phyloP scores from a whole-genome alignment of 164 flowering plant genomes.

The Dillenia turbinata region DNA sequence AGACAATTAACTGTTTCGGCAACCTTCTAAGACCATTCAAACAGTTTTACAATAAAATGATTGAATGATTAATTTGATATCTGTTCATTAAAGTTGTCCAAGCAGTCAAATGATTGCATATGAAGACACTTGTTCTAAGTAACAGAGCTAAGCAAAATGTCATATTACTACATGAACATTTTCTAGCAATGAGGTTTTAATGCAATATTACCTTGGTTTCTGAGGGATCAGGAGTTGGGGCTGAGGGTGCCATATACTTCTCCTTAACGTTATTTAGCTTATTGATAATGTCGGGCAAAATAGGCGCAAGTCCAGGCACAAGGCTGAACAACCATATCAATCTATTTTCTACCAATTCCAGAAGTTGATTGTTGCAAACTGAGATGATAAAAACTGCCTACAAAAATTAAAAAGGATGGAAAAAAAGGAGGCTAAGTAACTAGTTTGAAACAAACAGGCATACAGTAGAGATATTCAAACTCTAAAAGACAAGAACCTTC shows the following conservation, averaged over 20 bases:
- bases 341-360: slow-evolving; percentile 67
- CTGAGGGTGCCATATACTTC: slow-evolving; percentile 42
- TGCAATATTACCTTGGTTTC: slow-evolving; percentile 35
- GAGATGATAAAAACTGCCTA: slow-evolving; percentile 73
- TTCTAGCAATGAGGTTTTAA: too few relatives aligned
- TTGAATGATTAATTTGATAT: too few relatives aligned
- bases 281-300: slow-evolving; percentile 40
- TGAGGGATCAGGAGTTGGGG: slow-evolving; percentile 34
- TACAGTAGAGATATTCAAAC: too few relatives aligned
- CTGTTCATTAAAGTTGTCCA: too few relatives aligned
- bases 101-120: too few relatives aligned
- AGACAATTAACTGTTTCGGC: too few relatives aligned
- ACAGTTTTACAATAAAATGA: too few relatives aligned
- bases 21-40: too few relatives aligned
- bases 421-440: background rate
- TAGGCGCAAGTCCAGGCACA: slow-evolving; percentile 53
- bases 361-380: slow-evolving; percentile 83
- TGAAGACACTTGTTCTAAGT: too few relatives aligned
- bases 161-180: too few relatives aligned
- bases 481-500: background rate
- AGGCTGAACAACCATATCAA: slow-evolving; percentile 49
- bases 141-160: too few relatives aligned
- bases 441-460: background rate
- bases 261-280: slow-evolving; percentile 46
- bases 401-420: slow-evolving; percentile 1